Conservation (phyloP, 768 basidiomycete genomes). For the Austroboletus festivus region DNA sequence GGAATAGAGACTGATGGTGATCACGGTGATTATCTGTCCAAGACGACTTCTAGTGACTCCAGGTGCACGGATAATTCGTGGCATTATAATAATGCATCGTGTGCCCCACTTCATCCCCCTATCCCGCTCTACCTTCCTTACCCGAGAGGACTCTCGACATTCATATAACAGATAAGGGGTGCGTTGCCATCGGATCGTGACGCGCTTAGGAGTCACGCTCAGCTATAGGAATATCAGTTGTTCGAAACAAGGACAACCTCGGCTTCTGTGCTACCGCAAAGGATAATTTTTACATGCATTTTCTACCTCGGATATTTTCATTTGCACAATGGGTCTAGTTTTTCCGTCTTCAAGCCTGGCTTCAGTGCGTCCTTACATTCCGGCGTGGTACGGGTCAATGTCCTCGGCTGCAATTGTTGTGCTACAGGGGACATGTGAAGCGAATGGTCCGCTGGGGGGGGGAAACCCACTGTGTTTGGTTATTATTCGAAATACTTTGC, state of each 20-base stretch:
- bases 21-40: slow-evolving; percentile 25
- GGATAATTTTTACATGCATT: slow-evolving; percentile 6
- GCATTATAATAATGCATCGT: slow-evolving; percentile 1
- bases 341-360: slow-evolving; percentile 6
- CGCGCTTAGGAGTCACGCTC: too few species aligned
- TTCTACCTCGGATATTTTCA: slow-evolving; percentile 13
- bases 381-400: too few species aligned
- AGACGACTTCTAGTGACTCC: background rate
- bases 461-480: background rate
- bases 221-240: background rate
- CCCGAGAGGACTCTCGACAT: slow-evolving; percentile 8
- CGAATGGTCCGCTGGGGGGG: too few species aligned
- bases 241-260: slow-evolving; percentile 7
- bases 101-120: slow-evolving; percentile 3
- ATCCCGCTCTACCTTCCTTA: slow-evolving; percentile 12
- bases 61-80: slow-evolving; percentile 1
- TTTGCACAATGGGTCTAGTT: slow-evolving; percentile 7
- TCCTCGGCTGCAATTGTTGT: background rate
- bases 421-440: too few species aligned
- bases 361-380: slow-evolving; percentile 4
- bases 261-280: slow-evolving; percentile 4
- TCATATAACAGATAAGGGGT: slow-evolving; percentile 1
- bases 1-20: slow-evolving; percentile 18
- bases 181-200: slow-evolving; percentile 12
- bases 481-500: background rate